Evolutionary conservation across 1,139 yeast species (phyloP).

Genomic region (Geotrichum phurueaensis): DNA sequence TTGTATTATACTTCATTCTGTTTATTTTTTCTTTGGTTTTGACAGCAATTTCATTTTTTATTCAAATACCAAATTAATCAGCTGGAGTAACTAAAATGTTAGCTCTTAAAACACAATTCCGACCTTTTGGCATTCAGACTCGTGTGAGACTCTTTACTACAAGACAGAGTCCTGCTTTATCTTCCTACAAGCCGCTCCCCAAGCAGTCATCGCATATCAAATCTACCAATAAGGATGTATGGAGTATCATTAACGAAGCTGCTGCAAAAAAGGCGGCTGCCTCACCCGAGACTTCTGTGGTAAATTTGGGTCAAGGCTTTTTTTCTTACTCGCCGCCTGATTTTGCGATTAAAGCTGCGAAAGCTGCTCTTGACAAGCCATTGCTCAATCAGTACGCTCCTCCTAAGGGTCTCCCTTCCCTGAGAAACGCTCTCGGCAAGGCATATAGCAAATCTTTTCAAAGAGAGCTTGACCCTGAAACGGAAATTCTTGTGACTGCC

Average conservation of each 20-base stretch:
- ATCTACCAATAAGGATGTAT: conserved; percentile 60
- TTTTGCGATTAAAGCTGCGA: conserved; percentile 85
- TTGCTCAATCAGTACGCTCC: conserved; percentile 86
- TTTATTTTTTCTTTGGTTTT: background rate
- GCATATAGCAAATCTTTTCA: conserved; percentile 66
- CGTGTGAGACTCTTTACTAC: background rate
- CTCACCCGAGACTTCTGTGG: conserved; percentile 59
- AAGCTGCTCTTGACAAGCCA: conserved; percentile 63
- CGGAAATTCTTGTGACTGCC: conserved; percentile 76
- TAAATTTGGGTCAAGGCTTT: conserved; percentile 93
- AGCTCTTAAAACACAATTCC: background rate
- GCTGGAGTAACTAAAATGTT: background rate
- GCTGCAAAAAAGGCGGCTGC: conserved; percentile 72
- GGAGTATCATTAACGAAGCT: conserved; percentile 91
- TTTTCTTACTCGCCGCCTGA: conserved; percentile 92
- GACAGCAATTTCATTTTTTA: background rate
- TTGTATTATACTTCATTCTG: background rate
- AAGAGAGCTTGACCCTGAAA: conserved; percentile 47
- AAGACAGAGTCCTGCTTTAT: background rate
- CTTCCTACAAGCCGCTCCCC: conserved; percentile 14
- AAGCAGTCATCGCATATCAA: conserved; percentile 27
- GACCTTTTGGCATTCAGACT: background rate
- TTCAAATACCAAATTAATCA: background rate
- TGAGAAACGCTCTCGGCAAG: conserved; percentile 60
- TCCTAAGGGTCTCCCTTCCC: conserved; percentile 76